These are phyloP conservation scores for Leishmania lainsoni DNA, from an alignment of 208 protist species.

Conservation along the genomic window DNA sequence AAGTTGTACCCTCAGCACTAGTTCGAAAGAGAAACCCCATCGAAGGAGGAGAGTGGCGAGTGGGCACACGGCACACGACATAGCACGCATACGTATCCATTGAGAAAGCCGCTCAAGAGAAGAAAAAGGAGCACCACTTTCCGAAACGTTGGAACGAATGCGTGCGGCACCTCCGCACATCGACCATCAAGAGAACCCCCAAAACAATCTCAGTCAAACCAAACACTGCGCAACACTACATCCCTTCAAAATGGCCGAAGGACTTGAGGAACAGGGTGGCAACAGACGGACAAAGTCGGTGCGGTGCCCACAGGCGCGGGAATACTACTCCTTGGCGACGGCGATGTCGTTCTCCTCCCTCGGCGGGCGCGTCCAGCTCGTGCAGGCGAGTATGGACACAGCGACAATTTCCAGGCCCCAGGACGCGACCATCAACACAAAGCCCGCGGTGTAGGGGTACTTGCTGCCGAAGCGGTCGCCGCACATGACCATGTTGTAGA, in stretches of 20 bases:
- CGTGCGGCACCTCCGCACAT: neutral
- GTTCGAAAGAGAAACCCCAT: constrained; percentile 1
- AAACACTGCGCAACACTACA: neutral
- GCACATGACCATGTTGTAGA: constrained; percentile 42
- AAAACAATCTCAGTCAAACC: neutral
- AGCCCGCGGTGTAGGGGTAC: constrained; percentile 43
- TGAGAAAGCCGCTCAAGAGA: neutral
- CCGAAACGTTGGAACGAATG: neutral
- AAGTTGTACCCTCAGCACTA: neutral
- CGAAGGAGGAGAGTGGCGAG: constrained; percentile 12
- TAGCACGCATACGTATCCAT: neutral
- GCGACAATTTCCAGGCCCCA: constrained; percentile 45
- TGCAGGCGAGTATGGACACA: constrained; percentile 24
- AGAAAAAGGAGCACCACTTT: neutral
- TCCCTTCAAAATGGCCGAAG: too few species aligned
- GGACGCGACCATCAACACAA: constrained; percentile 45
- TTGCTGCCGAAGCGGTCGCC: constrained; percentile 16
- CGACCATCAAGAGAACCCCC: neutral
- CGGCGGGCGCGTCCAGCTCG: constrained; percentile 25
- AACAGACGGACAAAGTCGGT: neutral
- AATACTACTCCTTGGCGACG: constrained; percentile 18
- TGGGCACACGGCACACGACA: neutral
- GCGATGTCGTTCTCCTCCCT: constrained; percentile 16
- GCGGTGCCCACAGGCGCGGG: neutral
- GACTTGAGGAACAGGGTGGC: neutral